These are phyloP conservation scores for Sphaerostilbella broomeana DNA, from an alignment of 2,329 filamentous ascomycete genomes.

Conservation along the genomic window DNA sequence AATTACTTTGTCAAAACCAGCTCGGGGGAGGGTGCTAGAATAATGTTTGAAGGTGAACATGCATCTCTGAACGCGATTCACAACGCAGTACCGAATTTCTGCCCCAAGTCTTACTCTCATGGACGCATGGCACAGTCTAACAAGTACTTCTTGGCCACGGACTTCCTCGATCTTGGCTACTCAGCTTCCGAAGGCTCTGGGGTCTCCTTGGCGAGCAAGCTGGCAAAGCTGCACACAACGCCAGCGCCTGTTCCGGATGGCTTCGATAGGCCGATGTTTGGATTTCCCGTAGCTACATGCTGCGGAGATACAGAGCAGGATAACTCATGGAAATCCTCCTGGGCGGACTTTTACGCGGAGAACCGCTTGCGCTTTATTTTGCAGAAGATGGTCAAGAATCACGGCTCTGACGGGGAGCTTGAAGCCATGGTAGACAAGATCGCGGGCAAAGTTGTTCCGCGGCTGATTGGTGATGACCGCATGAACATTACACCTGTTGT, in stretches of 20 bases:
- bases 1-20: slow-evolving; percentile 70
- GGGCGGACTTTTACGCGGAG: slow-evolving; percentile 82
- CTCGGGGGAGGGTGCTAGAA: slow-evolving; percentile 47
- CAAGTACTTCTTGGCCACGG: slow-evolving; percentile 59
- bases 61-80: slow-evolving; percentile 79
- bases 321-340: slow-evolving; percentile 65
- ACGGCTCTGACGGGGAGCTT: slow-evolving; percentile 60
- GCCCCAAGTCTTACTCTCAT: slow-evolving; percentile 67
- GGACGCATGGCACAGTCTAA: slow-evolving; percentile 51
- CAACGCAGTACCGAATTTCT: slow-evolving; percentile 62
- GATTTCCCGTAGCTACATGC: slow-evolving; percentile 78
- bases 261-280: slow-evolving; percentile 59
- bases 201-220: slow-evolving; percentile 62
- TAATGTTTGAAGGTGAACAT: slow-evolving; percentile 77
- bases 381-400: slow-evolving; percentile 46
- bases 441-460: slow-evolving; percentile 60
- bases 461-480: slow-evolving; percentile 63
- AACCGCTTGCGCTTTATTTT: slow-evolving; percentile 64
- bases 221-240: slow-evolving; percentile 72
- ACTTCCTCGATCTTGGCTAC: slow-evolving; percentile 65
- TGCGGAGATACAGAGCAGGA: slow-evolving; percentile 81
- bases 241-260: slow-evolving; percentile 60
- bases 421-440: slow-evolving; percentile 57
- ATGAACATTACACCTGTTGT: slow-evolving; percentile 67
- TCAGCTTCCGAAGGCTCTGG: slow-evolving; percentile 38